Percentiles rank a stretch among this genome's conserved stretches.
Evolutionary conservation across 2,329 filamentous ascomycete genomes (phyloP).

Genomic region (Coniella vitis): DNA sequence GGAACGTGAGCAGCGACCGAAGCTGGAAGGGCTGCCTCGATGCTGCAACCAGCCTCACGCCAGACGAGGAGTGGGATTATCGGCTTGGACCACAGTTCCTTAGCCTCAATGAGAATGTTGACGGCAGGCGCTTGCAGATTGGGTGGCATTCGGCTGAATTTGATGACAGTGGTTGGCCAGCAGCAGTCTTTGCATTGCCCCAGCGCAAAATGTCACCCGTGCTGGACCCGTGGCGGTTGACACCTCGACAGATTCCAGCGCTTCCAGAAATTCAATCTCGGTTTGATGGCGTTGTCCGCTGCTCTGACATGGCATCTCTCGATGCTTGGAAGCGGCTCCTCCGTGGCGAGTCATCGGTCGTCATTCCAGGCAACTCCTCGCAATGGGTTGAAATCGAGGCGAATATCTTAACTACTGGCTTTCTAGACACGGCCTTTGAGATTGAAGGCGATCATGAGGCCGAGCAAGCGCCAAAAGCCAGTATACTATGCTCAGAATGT

Average conservation of each 20-base stretch:
- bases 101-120: constrained; percentile 19
- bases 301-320: background rate
- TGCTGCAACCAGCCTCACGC: constrained; percentile 20
- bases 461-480: constrained; percentile 16
- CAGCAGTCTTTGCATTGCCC: constrained; percentile 4
- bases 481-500: constrained; percentile 26
- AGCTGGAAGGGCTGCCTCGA: constrained; percentile 6
- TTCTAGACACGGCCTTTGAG: background rate
- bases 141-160: constrained; percentile 17
- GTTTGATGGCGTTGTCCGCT: constrained; percentile 5
- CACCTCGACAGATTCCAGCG: constrained; percentile 11
- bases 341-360: constrained; percentile 9
- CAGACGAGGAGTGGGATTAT: constrained; percentile 22
- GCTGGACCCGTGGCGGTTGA: constrained; percentile 11
- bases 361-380: constrained; percentile 12
- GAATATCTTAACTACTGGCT: constrained; percentile 2
- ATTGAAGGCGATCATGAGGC: background rate
- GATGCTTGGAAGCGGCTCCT: background rate
- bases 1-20: background rate
- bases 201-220: constrained; percentile 16
- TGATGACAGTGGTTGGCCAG: constrained; percentile 14
- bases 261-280: constrained; percentile 7
- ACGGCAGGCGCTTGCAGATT: constrained; percentile 10
- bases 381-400: constrained; percentile 15
- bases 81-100: constrained; percentile 21